Conservation (phyloP, 257 asterid species). For the Rhazya stricta region DNA sequence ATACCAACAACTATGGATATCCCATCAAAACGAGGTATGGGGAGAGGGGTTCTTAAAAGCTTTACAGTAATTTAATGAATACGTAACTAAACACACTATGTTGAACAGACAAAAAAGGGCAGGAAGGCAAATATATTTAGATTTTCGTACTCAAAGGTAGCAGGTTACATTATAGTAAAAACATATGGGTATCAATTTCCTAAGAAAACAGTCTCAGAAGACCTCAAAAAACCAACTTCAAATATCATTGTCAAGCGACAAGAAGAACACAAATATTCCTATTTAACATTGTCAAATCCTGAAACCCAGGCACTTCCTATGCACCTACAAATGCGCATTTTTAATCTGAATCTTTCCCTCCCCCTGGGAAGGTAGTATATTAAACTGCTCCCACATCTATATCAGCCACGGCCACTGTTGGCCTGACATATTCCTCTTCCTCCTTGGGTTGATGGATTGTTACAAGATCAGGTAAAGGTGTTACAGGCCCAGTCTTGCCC, state of each 20-base stretch:
- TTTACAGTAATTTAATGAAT: too few species aligned
- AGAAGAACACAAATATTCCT: not conserved
- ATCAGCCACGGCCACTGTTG: slow-evolving; percentile 23
- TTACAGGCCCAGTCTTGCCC: slow-evolving; percentile 49
- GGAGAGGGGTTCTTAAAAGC: too few species aligned
- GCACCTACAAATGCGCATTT: not conserved
- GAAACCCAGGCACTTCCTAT: not conserved
- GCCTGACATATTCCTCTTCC: slow-evolving; percentile 32
- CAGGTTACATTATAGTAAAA: not conserved
- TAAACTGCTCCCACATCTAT: slow-evolving; percentile 24
- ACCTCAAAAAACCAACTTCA: slow-evolving; percentile 2
- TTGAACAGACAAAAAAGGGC: not conserved
- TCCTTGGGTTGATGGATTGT: slow-evolving; percentile 58
- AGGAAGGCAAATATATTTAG: not conserved
- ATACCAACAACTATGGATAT: too few species aligned
- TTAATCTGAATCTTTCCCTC: not conserved
- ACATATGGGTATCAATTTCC: not conserved
- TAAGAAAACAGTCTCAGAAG: not conserved
- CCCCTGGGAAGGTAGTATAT: not conserved
- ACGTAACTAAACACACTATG: too few species aligned
- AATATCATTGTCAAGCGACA: slow-evolving; percentile 5
- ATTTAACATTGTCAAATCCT: slow-evolving; percentile 10
- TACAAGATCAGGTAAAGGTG: slow-evolving; percentile 54
- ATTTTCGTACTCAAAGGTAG: not conserved
- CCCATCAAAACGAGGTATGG: too few species aligned